Base-by-base conservation (phyloP, 768 basidiomycete genomes). In the Tephrocybe sp. region DNA sequence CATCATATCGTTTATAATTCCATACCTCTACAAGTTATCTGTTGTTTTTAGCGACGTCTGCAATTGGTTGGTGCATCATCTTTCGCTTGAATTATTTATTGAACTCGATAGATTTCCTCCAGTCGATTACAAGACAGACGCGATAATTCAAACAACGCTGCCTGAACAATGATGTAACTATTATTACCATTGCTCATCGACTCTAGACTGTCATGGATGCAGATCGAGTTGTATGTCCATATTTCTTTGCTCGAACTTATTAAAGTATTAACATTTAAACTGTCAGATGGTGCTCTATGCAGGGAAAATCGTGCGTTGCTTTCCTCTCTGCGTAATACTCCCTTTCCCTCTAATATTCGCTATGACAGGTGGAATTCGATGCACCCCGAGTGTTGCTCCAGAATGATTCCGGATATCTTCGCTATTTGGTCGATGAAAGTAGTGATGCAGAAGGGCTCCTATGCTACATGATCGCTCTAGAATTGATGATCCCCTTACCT, bases 141-240 rank as follows among this genome's bases (percentile, higher is more conserved):
- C 77, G 11, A 76, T 83, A 57, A 86, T 88, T 49, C 87, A 89
- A 58, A 68, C 73, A 30, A 82, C 85, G 1, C 82, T 89, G 45
- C 74, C 80, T 88, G 57, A 71, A 69, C 16, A 67, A 75, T 38
- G 82, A 81, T 50, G 71, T 83, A 13, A 83, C 82, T 4, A 60
- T 85, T 26, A 67, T 86, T 23, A 82, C 79, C 3, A 80, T 89
- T 43, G 87, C 88, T 4, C 88, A 89, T 68, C 70, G 83, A 23
- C 70, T 87, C 6, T 75, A 79, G 51, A 85, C 84, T 0, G 77
- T 87, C 45, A 81, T 87, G 62, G 80, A 87, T 68, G 74, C 84
- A 62, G 78, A 81, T 68, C 75, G 68, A 55, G 70, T 77, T 47
- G 71, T 77, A 41, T 34, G 75, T 67, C 6, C 16, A 11, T 11